Evolutionary conservation across 2,329 filamentous ascomycete genomes (phyloP).

Genomic region (Alternaria burnsii): DNA sequence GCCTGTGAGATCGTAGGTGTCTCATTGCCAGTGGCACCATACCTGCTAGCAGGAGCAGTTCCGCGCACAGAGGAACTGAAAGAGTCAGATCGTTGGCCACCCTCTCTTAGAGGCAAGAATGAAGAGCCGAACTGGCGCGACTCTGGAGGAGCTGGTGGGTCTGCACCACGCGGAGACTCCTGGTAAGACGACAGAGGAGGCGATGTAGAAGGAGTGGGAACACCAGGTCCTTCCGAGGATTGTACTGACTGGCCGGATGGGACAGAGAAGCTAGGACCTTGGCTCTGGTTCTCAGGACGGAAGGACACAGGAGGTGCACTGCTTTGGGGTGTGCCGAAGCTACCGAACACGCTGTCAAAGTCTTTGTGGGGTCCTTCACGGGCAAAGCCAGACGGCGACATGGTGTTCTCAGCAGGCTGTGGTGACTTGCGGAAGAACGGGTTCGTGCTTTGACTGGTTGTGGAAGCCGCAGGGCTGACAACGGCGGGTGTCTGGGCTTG

Average conservation of each 20-base stretch:
- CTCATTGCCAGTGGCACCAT: constrained; percentile 61
- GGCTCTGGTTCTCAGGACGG: constrained; percentile 59
- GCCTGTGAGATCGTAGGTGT: constrained; percentile 56
- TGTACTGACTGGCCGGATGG: constrained; percentile 55
- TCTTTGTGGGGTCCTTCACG: constrained; percentile 51
- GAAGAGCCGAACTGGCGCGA: constrained; percentile 80
- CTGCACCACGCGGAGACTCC: constrained; percentile 64
- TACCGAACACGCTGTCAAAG: constrained; percentile 88
- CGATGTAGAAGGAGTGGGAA: constrained; percentile 69
- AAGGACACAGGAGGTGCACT: constrained; percentile 68
- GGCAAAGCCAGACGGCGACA: constrained; percentile 60
- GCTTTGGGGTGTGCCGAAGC: constrained; percentile 60
- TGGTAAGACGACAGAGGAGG: constrained; percentile 65
- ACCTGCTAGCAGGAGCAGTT: constrained; percentile 74
- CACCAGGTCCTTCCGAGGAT: constrained; percentile 59
- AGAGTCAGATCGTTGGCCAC: constrained; percentile 67
- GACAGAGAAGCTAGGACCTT: constrained; percentile 49
- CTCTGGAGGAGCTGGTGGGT: constrained; percentile 72
- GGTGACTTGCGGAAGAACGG: constrained; percentile 83
- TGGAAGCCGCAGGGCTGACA: constrained; percentile 70
- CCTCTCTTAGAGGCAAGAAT: constrained; percentile 73
- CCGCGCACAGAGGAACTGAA: constrained; percentile 80
- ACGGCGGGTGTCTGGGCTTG: constrained; percentile 57
- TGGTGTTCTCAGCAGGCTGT: constrained; percentile 58
- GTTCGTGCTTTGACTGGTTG: constrained; percentile 79